Evolutionary conservation across 179 eudicot genomes (phyloP).

Genomic region (Dionaea muscipula): DNA sequence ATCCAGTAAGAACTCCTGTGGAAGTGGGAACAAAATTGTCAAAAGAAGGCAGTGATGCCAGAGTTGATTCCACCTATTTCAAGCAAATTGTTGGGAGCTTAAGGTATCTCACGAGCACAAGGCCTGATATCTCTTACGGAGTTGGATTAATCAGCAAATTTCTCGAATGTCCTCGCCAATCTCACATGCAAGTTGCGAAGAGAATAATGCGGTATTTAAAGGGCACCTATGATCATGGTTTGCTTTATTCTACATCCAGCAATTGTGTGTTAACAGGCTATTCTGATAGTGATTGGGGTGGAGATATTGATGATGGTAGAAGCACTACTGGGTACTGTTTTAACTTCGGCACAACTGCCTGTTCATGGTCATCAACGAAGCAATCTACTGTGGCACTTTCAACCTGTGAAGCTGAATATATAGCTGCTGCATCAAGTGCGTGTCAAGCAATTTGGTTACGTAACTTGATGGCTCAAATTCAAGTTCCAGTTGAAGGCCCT

Average conservation of each 20-base stretch:
- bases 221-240: background rate
- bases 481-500: background rate
- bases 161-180: background rate
- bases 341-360: background rate
- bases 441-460: background rate
- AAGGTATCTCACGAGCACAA: conserved; percentile 4
- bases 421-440: background rate
- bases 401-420: background rate
- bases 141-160: background rate
- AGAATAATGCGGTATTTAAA: background rate
- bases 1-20: background rate
- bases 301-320: background rate
- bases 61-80: background rate
- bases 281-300: background rate
- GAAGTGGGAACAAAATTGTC: background rate
- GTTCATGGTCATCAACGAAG: background rate
- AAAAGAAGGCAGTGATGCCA: background rate
- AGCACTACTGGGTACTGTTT: background rate
- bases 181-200: conserved; percentile 4
- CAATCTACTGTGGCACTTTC: background rate
- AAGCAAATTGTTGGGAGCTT: conserved; percentile 6
- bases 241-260: conserved; percentile 1
- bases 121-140: background rate
- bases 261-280: background rate
- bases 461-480: background rate